These are phyloP conservation scores for Fusarium floridanum DNA, from an alignment of 2,329 filamentous ascomycete species.

Conservation along the genomic window DNA sequence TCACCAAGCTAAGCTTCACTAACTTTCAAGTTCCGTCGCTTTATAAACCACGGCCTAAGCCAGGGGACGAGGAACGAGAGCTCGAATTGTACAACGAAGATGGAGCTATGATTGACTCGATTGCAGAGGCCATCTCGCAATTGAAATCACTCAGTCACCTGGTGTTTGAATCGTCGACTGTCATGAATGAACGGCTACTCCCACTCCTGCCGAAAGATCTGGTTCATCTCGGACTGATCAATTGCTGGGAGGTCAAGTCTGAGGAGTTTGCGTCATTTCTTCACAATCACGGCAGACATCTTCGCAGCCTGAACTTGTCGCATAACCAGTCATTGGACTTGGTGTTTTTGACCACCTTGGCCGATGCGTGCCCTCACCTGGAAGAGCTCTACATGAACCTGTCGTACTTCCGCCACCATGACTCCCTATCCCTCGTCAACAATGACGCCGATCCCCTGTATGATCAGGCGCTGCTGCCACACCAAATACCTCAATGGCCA, in stretches of 20 bases:
- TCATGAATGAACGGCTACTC: constrained; percentile 78
- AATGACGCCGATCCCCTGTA: constrained; percentile 81
- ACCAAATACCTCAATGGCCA: constrained; percentile 84
- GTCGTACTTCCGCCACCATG: constrained; percentile 79
- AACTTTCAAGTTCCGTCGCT: constrained; percentile 71
- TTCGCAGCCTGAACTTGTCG: constrained; percentile 77
- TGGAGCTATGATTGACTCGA: constrained; percentile 56
- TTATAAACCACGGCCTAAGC: constrained; percentile 53
- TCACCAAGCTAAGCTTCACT: constrained; percentile 71
- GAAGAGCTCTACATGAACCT: constrained; percentile 81
- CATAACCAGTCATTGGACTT: constrained; percentile 86
- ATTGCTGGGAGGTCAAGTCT: constrained; percentile 82
- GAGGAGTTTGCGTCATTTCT: constrained; percentile 76
- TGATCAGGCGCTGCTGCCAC: constrained; percentile 71
- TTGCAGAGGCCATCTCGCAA: constrained; percentile 51
- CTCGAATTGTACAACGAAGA: constrained; percentile 54
- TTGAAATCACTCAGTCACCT: constrained; percentile 76
- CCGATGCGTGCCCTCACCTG: constrained; percentile 76
- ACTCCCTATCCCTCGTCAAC: constrained; percentile 63
- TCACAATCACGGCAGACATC: constrained; percentile 72
- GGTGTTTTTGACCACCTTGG: constrained; percentile 77
- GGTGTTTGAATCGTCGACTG: constrained; percentile 79
- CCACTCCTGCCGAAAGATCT: constrained; percentile 75
- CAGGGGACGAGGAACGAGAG: constrained; percentile 49
- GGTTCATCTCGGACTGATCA: constrained; percentile 77